Conservation (phyloP, 208 protist genomes). For the Wallacemonas sp. region DNA sequence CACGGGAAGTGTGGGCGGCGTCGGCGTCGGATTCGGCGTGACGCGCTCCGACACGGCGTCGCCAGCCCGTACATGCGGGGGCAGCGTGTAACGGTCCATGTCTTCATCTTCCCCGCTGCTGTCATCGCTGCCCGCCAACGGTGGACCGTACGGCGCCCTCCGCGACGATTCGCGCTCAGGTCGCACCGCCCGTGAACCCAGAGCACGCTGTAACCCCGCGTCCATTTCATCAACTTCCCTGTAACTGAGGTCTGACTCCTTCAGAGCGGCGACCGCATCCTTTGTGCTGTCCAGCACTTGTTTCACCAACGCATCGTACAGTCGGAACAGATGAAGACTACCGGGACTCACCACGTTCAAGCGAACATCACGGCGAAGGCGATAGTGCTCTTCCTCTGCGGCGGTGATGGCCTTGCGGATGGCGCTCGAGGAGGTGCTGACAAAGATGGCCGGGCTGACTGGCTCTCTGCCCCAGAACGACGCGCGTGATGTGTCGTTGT, state of each 20-base stretch:
- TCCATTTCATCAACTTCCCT: neutral
- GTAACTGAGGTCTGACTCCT: neutral
- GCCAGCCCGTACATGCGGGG: too few species aligned
- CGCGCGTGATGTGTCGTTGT: neutral
- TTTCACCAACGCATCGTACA: constrained; percentile 59
- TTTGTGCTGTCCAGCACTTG: constrained; percentile 24
- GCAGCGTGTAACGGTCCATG: too few species aligned
- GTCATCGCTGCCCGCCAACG: neutral
- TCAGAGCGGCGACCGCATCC: constrained; percentile 13
- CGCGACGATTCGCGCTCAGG: neutral
- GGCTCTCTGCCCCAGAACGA: too few species aligned
- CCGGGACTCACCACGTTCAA: constrained; percentile 68
- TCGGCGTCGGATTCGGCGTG: too few species aligned
- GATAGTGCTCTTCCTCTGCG: constrained; percentile 30
- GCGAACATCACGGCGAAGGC: constrained; percentile 68
- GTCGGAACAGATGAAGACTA: constrained; percentile 58
- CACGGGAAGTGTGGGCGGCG: constrained; percentile 17
- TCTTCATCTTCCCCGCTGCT: neutral
- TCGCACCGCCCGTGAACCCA: neutral
- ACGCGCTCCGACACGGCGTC: too few species aligned
- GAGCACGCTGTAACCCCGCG: neutral
- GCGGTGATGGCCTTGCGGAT: neutral
- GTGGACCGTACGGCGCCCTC: neutral
- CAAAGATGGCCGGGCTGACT: too few species aligned
- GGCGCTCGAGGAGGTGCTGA: constrained; percentile 1